Base-by-base conservation (phyloP, 805 yeast species). In the Metschnikowia kunwiensis region DNA sequence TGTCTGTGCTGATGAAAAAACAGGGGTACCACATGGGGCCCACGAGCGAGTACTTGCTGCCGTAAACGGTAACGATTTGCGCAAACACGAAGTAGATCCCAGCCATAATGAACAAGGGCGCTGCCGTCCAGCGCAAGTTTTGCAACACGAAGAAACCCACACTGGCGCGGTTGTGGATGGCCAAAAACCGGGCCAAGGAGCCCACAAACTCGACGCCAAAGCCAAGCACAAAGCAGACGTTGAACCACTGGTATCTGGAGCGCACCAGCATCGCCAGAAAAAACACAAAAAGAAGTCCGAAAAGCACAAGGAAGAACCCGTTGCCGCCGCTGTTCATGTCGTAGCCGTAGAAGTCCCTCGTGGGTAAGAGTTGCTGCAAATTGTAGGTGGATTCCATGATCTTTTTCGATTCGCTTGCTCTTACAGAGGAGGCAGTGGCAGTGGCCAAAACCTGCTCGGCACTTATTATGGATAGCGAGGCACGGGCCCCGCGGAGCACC, bases 1-100 rank as follows among this genome's bases (percentile, higher is more conserved):
- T 60, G 36, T 65, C 70, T 15, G 53, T 36, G 3, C 62, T 53
- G 31, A 67, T 58, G 39, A 67, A 67, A 17, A 65, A 52, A 47
- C 65, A 67, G 1, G 72, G 60, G 40, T 67, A 65, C 69, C 69
- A 65, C 58, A 66, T 53, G 4, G 73, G 73, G 38, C 58, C 61
- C 40, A 67, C 50, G 3, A 61, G 44, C 14, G 69, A 60, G 42
- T 56, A 67, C 22, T 55, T 52, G 34, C 63, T 38, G 5, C 72
- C 71, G 36, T 63, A 62, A 17, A 62, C 50, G 8, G 61, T 64
- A 24, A 65, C 68, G 41, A 60, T 35, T 36, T 65, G 71, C 3
- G 70, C 72, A 44, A 67, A 62, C 4, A 65, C 31, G 38, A 59
- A 63, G 44, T 65, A 66, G 14, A 67, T 44, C 1, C 72, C 73